Evolutionary conservation across 306 rosid species (phyloP).

Genomic region (Glycine tomentella): DNA sequence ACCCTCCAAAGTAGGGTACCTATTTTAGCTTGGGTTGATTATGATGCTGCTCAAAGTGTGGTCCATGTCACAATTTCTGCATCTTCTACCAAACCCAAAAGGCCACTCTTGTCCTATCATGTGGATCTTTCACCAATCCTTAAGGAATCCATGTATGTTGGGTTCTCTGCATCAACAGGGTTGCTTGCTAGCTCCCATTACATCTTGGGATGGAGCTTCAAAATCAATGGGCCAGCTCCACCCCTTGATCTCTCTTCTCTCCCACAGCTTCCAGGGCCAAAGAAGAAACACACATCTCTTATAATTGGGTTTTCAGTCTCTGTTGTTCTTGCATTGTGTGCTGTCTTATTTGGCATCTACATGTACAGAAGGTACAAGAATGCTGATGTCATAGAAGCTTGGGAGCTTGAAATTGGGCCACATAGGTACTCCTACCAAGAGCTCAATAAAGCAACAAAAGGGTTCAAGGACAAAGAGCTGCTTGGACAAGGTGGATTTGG

Average conservation of each 20-base stretch:
- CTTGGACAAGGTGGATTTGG: conserved; percentile 85
- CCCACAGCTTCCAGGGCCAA: conserved; percentile 66
- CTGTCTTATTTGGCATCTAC: conserved; percentile 50
- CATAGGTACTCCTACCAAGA: conserved; percentile 82
- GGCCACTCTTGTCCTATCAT: conserved; percentile 54
- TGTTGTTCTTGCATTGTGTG: conserved; percentile 39
- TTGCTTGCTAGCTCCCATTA: conserved; percentile 85
- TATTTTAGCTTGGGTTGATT: conserved; percentile 76
- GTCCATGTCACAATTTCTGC: conserved; percentile 62
- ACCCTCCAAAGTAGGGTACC: conserved; percentile 62
- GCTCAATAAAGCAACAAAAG: conserved; percentile 72
- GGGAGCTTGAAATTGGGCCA: conserved; percentile 87
- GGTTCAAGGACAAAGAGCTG: conserved; percentile 68
- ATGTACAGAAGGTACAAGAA: conserved; percentile 57
- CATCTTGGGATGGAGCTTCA: conserved; percentile 86
- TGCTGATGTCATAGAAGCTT: conserved; percentile 67
- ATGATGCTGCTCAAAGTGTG: conserved; percentile 55
- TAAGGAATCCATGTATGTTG: conserved; percentile 70
- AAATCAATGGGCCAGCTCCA: conserved; percentile 61
- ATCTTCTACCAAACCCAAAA: conserved; percentile 60
- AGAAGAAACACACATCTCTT: conserved; percentile 54
- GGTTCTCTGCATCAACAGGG: conserved; percentile 91
- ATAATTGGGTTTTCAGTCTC: conserved; percentile 54
- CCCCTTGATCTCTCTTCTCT: conserved; percentile 62
- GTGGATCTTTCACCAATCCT: conserved; percentile 73